Conservation (phyloP, 1,139 yeast species). For the Tardiomyces depauwii region DNA sequence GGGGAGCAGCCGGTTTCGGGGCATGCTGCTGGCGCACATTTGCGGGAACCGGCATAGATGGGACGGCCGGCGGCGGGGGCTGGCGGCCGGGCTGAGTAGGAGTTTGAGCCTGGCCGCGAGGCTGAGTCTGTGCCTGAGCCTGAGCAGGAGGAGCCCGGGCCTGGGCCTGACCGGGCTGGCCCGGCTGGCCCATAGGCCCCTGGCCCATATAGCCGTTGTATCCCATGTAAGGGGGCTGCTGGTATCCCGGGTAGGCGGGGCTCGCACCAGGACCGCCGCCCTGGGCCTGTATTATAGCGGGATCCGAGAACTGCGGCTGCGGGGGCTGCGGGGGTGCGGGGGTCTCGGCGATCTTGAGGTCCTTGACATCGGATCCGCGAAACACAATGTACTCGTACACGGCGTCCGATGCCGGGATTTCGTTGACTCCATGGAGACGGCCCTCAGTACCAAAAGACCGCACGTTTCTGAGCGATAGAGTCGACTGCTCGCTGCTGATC, state of each 20-base stretch:
- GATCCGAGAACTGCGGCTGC: slow-evolving; percentile 18
- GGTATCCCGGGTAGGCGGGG: slow-evolving; percentile 1
- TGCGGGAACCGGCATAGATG: not conserved
- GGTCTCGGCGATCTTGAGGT: slow-evolving; percentile 68
- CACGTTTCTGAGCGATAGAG: slow-evolving; percentile 76
- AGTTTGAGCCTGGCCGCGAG: slow-evolving; percentile 27
- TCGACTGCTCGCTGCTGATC: slow-evolving; percentile 84
- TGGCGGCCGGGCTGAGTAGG: not conserved
- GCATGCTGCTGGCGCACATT: slow-evolving; percentile 24
- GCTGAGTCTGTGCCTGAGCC: slow-evolving; percentile 23
- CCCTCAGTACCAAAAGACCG: slow-evolving; percentile 92
- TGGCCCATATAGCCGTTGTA: slow-evolving; percentile 1
- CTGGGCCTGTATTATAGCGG: slow-evolving; percentile 20
- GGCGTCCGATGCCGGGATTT: slow-evolving; percentile 63
- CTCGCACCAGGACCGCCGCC: slow-evolving; percentile 4
- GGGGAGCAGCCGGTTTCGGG: slow-evolving; percentile 12
- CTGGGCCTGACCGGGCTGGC: slow-evolving; percentile 20
- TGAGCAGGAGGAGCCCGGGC: slow-evolving; percentile 15
- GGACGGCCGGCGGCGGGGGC: not conserved
- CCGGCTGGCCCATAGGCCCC: slow-evolving; percentile 13
- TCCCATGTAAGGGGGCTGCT: slow-evolving; percentile 5
- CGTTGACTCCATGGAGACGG: slow-evolving; percentile 59
- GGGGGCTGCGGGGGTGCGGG: slow-evolving; percentile 28
- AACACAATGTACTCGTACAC: slow-evolving; percentile 74
- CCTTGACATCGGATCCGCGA: slow-evolving; percentile 89